Evolutionary conservation across 768 basidiomycete species (phyloP).

Genomic region (Hygrocybe punicea): DNA sequence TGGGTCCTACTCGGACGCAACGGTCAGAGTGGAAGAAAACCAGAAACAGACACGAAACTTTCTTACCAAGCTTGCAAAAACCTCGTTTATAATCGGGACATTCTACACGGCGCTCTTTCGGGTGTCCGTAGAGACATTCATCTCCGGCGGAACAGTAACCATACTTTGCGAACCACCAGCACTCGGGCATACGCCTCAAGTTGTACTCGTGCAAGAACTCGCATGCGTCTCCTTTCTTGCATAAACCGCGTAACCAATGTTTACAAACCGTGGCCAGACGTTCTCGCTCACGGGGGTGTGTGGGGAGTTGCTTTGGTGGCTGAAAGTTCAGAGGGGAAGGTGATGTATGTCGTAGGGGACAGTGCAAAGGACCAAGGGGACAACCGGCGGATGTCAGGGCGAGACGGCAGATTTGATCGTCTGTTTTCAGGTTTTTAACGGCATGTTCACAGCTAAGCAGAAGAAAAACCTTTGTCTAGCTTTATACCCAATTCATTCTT

Average conservation of each 20-base stretch:
- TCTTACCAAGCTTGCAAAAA: slow-evolving; percentile 87
- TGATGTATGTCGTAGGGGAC: slow-evolving; percentile 87
- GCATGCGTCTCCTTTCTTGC: slow-evolving; percentile 97
- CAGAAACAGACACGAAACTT: neutral
- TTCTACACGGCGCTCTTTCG: slow-evolving; percentile 85
- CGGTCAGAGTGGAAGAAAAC: too few relatives aligned
- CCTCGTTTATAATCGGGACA: slow-evolving; percentile 96
- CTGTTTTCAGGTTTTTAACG: slow-evolving; percentile 38
- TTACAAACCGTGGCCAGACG: slow-evolving; percentile 93
- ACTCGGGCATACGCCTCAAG: slow-evolving; percentile 95
- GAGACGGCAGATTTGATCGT: slow-evolving; percentile 90
- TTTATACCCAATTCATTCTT: slow-evolving; percentile 82
- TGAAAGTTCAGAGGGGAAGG: slow-evolving; percentile 90
- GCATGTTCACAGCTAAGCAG: neutral
- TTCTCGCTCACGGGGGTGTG: slow-evolving; percentile 79
- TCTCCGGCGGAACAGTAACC: slow-evolving; percentile 97
- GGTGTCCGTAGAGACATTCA: slow-evolving; percentile 95
- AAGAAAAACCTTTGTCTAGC: slow-evolving; percentile 76
- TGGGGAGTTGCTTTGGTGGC: slow-evolving; percentile 76
- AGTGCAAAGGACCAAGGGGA: slow-evolving; percentile 87
- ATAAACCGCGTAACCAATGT: slow-evolving; percentile 96
- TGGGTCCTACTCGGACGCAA: slow-evolving; percentile 56
- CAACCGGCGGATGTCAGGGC: slow-evolving; percentile 79
- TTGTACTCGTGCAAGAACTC: slow-evolving; percentile 99
- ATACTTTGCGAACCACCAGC: slow-evolving; percentile 98